Base-by-base conservation (phyloP, 257 asterid genomes). In the Linaria vulgaris region DNA sequence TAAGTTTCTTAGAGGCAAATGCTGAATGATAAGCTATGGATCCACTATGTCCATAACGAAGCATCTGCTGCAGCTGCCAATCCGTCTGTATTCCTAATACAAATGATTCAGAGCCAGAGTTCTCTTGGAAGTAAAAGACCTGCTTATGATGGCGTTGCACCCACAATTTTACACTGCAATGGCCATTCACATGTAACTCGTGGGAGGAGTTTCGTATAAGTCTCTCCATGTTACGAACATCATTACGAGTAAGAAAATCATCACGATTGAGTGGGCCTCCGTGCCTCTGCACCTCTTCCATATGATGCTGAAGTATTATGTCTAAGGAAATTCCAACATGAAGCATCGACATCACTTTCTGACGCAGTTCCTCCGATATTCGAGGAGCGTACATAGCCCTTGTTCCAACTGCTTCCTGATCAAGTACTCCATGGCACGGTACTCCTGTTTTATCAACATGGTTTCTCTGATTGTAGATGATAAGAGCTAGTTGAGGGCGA, bases 351-450 rank as follows among this genome's bases (percentile, higher is more conserved):
- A 82, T 78, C 51, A 78, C 82, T 74, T 78, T 78, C 17, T 78
- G 84, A 20, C 84, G 84, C 30, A 82, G 72, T 9, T 73, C 84
- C 71, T 82, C 84, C 9, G 84, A 82, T 70, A 78, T 82, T 43
- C 82, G 78, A 67, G 87, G 84, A 27, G 84, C 87, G 34, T 82
- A 78, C 87, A 78, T 82, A 25, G 87, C 87, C 63, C 87, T 73
- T 31, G 87, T 78, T 55, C 87, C 87, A 47, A 78, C 76, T 21
- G 87, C 76, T 68, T 78, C 84, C 52, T 69, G 76, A 63, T 82
- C 87, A 30, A 78, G 87, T 9, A 76, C 15, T 23, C 87, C 87
- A 41, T 82, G 87, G 72, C 87, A 82, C 21, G 84, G 80, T 52
- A 78, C 78, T 59, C 82, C 87, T 0, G 71, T 68, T 51, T 76